Conservation (phyloP, 306 rosid species). For the Quercus ilex region DNA sequence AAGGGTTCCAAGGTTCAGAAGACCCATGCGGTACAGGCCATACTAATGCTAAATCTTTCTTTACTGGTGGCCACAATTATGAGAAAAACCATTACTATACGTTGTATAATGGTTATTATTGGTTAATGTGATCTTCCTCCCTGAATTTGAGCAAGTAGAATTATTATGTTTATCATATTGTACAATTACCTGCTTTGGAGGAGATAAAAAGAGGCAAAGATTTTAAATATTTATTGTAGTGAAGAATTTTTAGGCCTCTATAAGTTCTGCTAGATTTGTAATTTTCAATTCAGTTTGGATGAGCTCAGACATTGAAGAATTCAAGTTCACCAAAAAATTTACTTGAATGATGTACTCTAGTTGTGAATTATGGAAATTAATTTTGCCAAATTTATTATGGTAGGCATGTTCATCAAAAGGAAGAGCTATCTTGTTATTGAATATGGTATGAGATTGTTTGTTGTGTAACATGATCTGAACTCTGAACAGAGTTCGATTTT, state of each 20-base stretch:
- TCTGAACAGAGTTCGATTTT: too few species aligned
- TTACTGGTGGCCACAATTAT: conserved; percentile 30
- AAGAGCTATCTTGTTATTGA: background rate
- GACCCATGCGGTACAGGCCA: conserved; percentile 89
- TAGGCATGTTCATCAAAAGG: background rate
- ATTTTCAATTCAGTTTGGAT: conserved; percentile 10
- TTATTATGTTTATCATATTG: conserved; percentile 8
- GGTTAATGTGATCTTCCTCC: conserved; percentile 17
- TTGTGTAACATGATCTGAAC: too few species aligned
- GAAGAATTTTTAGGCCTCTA: background rate
- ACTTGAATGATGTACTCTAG: background rate
- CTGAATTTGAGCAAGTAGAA: conserved; percentile 28
- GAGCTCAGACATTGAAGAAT: conserved; percentile 1
- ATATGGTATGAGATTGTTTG: too few species aligned
- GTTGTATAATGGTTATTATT: conserved; percentile 27
- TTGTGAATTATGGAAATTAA: background rate
- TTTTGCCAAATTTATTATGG: background rate
- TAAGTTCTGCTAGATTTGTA: conserved; percentile 22
- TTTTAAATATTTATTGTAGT: conserved; percentile 10
- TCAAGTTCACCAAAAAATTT: background rate
- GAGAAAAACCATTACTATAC: conserved; percentile 19
- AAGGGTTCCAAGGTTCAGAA: conserved; percentile 91
- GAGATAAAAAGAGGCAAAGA: conserved; percentile 19
- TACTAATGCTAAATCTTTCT: conserved; percentile 45
- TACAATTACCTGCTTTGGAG: conserved; percentile 14